Evolutionary conservation across 306 rosid genomes (phyloP), one percentile per base, ranked within the genome.

Genomic region (Cucumis hystrix): DNA sequence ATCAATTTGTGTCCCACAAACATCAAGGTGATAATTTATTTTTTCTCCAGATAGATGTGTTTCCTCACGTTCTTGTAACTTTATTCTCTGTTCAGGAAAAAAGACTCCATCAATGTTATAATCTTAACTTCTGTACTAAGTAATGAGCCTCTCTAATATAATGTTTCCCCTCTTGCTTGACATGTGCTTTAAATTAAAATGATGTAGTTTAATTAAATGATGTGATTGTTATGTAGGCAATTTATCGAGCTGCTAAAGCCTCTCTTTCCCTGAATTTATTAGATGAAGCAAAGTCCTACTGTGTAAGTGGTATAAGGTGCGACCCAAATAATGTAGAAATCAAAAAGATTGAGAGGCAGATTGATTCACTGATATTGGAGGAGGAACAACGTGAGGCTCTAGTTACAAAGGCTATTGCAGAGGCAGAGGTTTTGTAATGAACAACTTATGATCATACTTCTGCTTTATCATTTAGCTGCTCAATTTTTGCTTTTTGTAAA

Each of bases 161-260:
- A 63, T 35, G 47, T 64, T 64, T n/a, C 40, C 51, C 47, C 52
- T 66, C 30, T 39, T 10, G 73, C 73, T 66, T n/a, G 72, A 37
- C 72, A 28, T 8, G 17, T 39, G 23, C 10, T 64, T 66, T 18
- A 15, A 14, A 37, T 8, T 65, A 37, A 8, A 35, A 33, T 17
- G 18, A 45, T 69, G 6, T 69, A 69, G 75, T 45, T 65, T 69
- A 43, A 69, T 12, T n/a, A 45, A 52, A 41, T 61, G 78, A 40
- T 81, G 63, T 51, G 20, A 80, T 76, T 57, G 80, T 66, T 84
- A 83, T 37, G 65, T 80, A 94, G 96, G 97, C 98, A 37, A 79
- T 87, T 64, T 94, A 84, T 82, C 87, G 97, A 79, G 96, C 96
- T 84, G 88, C 89, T 10, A 95, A 92, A 86, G 97, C 97, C 17